Evolutionary conservation across 345 rosid genomes (phyloP), one percentile per base, ranked within the genome.

Genomic region (Trapa bicornis): DNA sequence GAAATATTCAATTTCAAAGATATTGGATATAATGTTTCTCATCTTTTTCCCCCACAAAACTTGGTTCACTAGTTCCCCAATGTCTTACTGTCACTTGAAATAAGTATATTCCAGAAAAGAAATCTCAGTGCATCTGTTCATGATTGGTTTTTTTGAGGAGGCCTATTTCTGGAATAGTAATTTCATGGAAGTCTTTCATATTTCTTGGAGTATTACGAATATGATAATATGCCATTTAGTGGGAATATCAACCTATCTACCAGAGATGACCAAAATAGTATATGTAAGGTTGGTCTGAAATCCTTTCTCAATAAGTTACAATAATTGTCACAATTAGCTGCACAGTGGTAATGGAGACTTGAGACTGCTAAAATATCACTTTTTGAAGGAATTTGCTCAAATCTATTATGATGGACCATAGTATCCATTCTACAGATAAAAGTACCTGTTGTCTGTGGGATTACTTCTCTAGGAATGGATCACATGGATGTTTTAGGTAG

Each of bases 381-480:
- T 22, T 54, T 22, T 54, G 6, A 5, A n/a, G 58, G 37, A 32
- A 58, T 6, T 13, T 9, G 7, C 9, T 32, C 15, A 3, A 58
- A 60, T 61, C 29, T 7, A 56, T 68, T 58, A 39, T 66, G 38
- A 45, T 37, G 41, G 29, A 61, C 65, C 64, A 50, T 70, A 47
- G 61, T 70, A 71, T 43, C 47, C 75, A 68, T 66, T 72, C 5
- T 81, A 79, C 91, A 89, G 97, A 84, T 91, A 72, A 83, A 81
- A 72, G 79, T 83, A 48, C 97, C 97, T 37, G 76, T 86, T 74
- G 97, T 91, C 66, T 89, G 97, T 70, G 97, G 97, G 72, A 70
- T 91, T 70, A 70, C 94, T 73, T 84, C 96, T 68, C 80, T 91
- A 71, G 97, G 97, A 70, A 84, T 88, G 89, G 97, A 91, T 79